Base-by-base conservation (phyloP, 2,329 filamentous ascomycete species). In the Phaeosphaeria sp. region DNA sequence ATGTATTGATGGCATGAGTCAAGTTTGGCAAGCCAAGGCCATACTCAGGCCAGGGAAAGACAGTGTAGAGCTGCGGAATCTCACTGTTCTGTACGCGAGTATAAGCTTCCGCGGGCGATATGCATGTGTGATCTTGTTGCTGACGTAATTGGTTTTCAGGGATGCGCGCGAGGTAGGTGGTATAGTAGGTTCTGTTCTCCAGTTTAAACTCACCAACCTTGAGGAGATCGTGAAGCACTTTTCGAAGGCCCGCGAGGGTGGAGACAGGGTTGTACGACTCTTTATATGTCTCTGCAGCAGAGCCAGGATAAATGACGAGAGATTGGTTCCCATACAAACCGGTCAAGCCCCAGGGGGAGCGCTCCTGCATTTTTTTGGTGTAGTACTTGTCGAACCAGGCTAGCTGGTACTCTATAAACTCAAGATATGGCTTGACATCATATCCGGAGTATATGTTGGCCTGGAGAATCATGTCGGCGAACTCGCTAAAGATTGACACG, bases 311-410 rank as follows among this genome's bases (percentile, higher is more conserved):
- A 20, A 43, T 43, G 20, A 43, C 41, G n/a, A 43, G 41, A 43
- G 41, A 43, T 22, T 20, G 41, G 41, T 43, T 43, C 9, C 41
- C 41, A 43, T 43, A 43, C 20, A 43, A 43, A 7, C 41, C 41
- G 41, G 41, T 43, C 20, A 43, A 43, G 41, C 41, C 41, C 41
- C 41, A 43, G 6, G 41, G 41, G n/a, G 41, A 20, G 41, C 41
- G 41, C 41, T 43, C 41, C 41, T 43, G 41, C 41, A 43, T 43
- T n/a, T 43, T 43, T 43, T 43, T 43, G 41, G 41, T 43, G 41
- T 43, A 43, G 41, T 43, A 43, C 17, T 43, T 43, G 41, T 43
- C 41, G 41, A 43, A 43, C 41, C 41, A 43, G 41, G 41, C 41
- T 43, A 43, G 41, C 41, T 43, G 41, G 41, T 43, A 43, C 41